Evolutionary conservation across 495 filamentous ascomycete genomes (phyloP).

Genomic region (Trichoderma gamsii): DNA sequence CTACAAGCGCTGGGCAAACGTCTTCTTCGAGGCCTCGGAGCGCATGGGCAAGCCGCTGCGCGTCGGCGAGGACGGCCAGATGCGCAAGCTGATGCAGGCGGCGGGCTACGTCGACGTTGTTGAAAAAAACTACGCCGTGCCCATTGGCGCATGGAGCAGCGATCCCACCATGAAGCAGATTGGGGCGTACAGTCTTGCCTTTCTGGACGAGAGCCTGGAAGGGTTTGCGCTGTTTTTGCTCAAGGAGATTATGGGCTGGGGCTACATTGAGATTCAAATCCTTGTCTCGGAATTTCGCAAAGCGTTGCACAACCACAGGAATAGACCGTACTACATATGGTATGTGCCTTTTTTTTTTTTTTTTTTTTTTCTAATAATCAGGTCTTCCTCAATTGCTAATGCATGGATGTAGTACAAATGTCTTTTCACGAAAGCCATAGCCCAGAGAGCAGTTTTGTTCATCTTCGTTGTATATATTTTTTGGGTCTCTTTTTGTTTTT

Average conservation of each 20-base stretch:
- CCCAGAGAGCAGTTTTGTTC: background rate
- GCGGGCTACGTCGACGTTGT: slow-evolving; percentile 33
- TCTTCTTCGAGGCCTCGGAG: slow-evolving; percentile 30
- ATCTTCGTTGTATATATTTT: background rate
- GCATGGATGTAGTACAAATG: background rate
- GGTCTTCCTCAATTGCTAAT: background rate
- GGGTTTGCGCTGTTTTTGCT: slow-evolving; percentile 30
- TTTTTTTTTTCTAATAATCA: background rate
- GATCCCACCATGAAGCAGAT: slow-evolving; percentile 43
- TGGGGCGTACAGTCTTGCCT: slow-evolving; percentile 31
- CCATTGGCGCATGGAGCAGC: slow-evolving; percentile 41
- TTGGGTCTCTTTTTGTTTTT: background rate
- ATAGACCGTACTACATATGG: background rate
- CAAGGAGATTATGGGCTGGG: slow-evolving; percentile 29
- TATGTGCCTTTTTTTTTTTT: background rate
- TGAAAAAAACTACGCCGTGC: slow-evolving; percentile 25
- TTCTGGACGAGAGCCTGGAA: slow-evolving; percentile 26
- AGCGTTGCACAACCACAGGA: slow-evolving; percentile 18
- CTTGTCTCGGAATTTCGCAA: slow-evolving; percentile 27
- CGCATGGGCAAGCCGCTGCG: slow-evolving; percentile 20
- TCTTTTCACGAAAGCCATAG: background rate
- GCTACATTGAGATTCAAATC: slow-evolving; percentile 26
- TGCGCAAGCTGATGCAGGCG: slow-evolving; percentile 21
- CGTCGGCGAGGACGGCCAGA: slow-evolving; percentile 13
- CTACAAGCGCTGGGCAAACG: slow-evolving; percentile 29